These are phyloP conservation scores for Solanum pimpinellifolium DNA, from an alignment of 257 asterid genomes.

Conservation along the genomic window DNA sequence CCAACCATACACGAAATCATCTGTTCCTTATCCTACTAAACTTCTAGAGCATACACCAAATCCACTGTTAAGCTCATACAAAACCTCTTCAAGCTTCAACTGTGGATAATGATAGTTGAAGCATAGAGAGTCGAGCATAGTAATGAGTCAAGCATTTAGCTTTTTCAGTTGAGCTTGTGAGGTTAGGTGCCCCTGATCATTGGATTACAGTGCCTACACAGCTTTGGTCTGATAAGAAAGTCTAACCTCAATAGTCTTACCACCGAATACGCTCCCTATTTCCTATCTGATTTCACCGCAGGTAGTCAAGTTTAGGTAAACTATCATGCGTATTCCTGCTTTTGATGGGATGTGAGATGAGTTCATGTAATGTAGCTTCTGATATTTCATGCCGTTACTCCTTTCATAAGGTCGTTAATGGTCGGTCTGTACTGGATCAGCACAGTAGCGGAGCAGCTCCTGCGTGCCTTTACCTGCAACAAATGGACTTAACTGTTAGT, in stretches of 20 bases:
- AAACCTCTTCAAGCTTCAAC: neutral
- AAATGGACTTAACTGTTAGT: neutral
- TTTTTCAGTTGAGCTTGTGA: neutral
- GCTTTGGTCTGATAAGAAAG: neutral
- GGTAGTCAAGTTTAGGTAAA: neutral
- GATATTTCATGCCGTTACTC: neutral
- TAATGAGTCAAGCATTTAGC: neutral
- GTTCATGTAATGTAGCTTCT: neutral
- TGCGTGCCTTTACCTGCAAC: neutral
- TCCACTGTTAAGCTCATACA: neutral
- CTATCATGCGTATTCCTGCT: neutral
- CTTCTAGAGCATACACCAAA: neutral
- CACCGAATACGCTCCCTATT: neutral
- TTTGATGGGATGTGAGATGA: neutral
- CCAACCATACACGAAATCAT: neutral
- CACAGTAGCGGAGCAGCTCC: neutral
- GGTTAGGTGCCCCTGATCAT: neutral
- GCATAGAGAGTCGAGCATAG: neutral
- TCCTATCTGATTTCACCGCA: neutral
- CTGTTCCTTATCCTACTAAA: neutral
- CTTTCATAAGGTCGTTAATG: neutral
- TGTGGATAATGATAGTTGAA: neutral
- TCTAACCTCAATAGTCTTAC: neutral
- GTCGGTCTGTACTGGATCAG: neutral
- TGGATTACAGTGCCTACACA: neutral